Conservation (phyloP, 108 stramenopile genomes). For the Cyclostephanos tholiformis region DNA sequence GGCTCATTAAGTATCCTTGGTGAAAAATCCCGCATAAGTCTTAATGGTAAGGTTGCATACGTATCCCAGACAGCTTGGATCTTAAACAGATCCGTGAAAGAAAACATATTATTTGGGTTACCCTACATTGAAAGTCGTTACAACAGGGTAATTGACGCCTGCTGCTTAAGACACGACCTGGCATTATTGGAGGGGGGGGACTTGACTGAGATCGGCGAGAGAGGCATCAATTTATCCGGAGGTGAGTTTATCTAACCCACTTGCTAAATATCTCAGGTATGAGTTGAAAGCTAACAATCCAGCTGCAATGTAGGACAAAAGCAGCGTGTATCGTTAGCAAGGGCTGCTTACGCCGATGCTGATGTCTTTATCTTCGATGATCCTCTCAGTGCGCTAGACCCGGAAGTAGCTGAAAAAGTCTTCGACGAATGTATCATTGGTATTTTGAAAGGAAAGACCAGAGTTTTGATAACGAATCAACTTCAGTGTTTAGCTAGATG, state of each 20-base stretch:
- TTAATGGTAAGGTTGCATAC: slow-evolving; percentile 75
- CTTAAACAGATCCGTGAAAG: slow-evolving; percentile 88
- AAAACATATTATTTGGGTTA: slow-evolving; percentile 91
- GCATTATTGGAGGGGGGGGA: slow-evolving; percentile 75
- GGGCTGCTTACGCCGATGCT: slow-evolving; percentile 83
- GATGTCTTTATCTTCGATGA: slow-evolving; percentile 89
- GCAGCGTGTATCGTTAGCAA: slow-evolving; percentile 70
- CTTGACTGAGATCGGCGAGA: slow-evolving; percentile 93
- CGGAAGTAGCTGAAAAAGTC: slow-evolving; percentile 79
- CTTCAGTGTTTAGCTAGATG: slow-evolving; percentile 74
- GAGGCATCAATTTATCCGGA: slow-evolving; percentile 88
- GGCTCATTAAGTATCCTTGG: slow-evolving; percentile 38
- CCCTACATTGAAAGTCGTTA: slow-evolving; percentile 80
- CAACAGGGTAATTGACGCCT: slow-evolving; percentile 70
- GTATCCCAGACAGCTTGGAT: slow-evolving; percentile 93
- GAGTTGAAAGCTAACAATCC: neutral
- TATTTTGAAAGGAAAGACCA: slow-evolving; percentile 72
- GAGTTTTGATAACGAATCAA: slow-evolving; percentile 92
- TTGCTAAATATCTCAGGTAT: slow-evolving; percentile 17
- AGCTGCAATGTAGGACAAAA: slow-evolving; percentile 57
- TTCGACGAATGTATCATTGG: slow-evolving; percentile 80
- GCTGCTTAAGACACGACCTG: slow-evolving; percentile 79
- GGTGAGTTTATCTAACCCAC: slow-evolving; percentile 62
- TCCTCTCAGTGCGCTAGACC: slow-evolving; percentile 81
- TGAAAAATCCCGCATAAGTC: slow-evolving; percentile 42